Evolutionary conservation across 306 rosid genomes (phyloP).

Genomic region (Vicia villosa): DNA sequence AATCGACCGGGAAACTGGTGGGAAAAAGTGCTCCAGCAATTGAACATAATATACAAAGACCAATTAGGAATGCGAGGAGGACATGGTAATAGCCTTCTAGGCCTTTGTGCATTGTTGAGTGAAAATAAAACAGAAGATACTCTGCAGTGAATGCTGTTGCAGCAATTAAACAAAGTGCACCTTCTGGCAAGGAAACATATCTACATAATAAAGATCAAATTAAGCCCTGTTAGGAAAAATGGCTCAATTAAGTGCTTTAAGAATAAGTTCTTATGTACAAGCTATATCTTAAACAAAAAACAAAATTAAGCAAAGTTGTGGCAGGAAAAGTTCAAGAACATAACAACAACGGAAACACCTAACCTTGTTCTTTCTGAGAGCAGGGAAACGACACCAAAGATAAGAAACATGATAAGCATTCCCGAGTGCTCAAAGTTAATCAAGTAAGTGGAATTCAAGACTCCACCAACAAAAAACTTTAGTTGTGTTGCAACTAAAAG

Average conservation of each 20-base stretch:
- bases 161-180: constrained; percentile 72
- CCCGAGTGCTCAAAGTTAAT: constrained; percentile 87
- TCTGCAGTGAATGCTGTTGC: constrained; percentile 77
- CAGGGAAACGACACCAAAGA: constrained; percentile 62
- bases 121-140: constrained; percentile 78
- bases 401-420: constrained; percentile 85
- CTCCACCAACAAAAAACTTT: constrained; percentile 61
- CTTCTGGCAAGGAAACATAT: constrained; percentile 65
- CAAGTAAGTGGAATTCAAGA: constrained; percentile 71
- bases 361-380: constrained; percentile 74
- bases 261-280: background rate
- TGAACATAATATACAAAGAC: constrained; percentile 65
- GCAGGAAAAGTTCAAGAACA: constrained; percentile 1
- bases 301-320: background rate
- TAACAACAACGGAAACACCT: constrained; percentile 5
- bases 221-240: too few relatives aligned
- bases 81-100: constrained; percentile 84
- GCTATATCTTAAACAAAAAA: background rate
- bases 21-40: constrained; percentile 63
- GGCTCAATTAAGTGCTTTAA: background rate
- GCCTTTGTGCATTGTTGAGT: constrained; percentile 82
- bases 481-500: constrained; percentile 74
- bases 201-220: constrained; percentile 35
- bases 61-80: constrained; percentile 68
- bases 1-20: constrained; percentile 71